These are phyloP conservation scores for Aciculosporium take DNA, from an alignment of 2,329 filamentous ascomycete genomes.

Conservation along the genomic window DNA sequence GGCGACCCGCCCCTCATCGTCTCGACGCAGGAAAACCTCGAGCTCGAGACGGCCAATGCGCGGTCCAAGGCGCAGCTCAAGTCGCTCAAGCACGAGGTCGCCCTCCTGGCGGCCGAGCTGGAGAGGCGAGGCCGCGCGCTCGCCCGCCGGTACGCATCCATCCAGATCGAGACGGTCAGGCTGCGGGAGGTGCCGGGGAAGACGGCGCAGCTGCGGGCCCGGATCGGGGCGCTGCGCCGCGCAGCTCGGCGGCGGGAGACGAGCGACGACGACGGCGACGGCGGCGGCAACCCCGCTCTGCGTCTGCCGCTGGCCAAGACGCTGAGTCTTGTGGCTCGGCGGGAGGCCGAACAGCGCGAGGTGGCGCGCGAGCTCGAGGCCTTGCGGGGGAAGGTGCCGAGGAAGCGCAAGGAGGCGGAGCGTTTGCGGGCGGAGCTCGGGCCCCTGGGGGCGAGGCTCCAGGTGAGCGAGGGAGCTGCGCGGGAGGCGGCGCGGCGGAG, in stretches of 20 bases:
- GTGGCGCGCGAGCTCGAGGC: constrained; percentile 50
- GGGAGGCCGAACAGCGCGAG: constrained; percentile 36
- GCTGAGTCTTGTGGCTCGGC: constrained; percentile 34
- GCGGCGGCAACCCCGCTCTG: constrained; percentile 27
- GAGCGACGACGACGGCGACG: no score
- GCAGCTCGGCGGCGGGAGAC: constrained; percentile 21
- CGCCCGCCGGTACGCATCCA: constrained; percentile 35
- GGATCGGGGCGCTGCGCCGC: constrained; percentile 30
- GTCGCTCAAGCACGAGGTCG: constrained; percentile 65
- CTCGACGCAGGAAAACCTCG: constrained; percentile 65
- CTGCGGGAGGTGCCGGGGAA: constrained; percentile 37
- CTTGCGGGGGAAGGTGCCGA: constrained; percentile 46
- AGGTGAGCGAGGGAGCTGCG: constrained; percentile 52
- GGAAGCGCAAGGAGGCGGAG: constrained; percentile 53
- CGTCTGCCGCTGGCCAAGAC: constrained; percentile 46
- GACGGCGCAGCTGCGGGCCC: constrained; percentile 33
- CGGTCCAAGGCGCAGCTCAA: constrained; percentile 63
- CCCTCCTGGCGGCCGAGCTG: constrained; percentile 56
- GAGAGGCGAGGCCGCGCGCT: constrained; percentile 50
- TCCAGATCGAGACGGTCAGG: constrained; percentile 32
- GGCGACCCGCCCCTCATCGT: constrained; percentile 81
- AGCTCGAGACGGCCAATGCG: constrained; percentile 55
- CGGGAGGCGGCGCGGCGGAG: constrained; percentile 55
- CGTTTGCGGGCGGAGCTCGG: constrained; percentile 52
- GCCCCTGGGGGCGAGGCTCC: constrained; percentile 52